These are phyloP conservation scores for Amanita fuliginea DNA, from an alignment of 768 basidiomycete species.

Conservation along the genomic window DNA sequence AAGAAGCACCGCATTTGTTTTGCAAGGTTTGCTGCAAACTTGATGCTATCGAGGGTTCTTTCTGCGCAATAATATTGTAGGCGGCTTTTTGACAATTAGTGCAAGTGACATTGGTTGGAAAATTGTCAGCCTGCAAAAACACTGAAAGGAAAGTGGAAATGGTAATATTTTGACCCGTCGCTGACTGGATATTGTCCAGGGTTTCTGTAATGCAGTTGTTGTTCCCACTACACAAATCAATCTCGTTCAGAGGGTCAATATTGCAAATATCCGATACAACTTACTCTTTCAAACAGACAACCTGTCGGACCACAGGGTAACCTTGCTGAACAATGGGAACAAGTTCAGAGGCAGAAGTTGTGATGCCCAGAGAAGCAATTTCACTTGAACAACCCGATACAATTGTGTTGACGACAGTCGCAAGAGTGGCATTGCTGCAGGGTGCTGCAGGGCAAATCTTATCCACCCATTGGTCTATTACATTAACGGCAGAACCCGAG, in stretches of 20 bases:
- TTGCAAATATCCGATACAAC: slow-evolving; percentile 14
- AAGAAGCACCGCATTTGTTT: slow-evolving; percentile 36
- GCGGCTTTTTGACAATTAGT: slow-evolving; percentile 41
- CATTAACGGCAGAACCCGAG: neutral
- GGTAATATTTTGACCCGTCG: slow-evolving; percentile 23
- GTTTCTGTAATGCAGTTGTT: slow-evolving; percentile 46
- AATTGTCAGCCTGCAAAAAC: slow-evolving; percentile 5
- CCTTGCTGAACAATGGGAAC: slow-evolving; percentile 32
- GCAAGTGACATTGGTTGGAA: slow-evolving; percentile 34
- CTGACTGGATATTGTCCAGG: slow-evolving; percentile 38
- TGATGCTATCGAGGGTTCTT: slow-evolving; percentile 24
- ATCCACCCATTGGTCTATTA: slow-evolving; percentile 4
- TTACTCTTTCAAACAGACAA: slow-evolving; percentile 58
- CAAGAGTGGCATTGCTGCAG: slow-evolving; percentile 52
- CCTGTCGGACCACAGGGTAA: slow-evolving; percentile 47
- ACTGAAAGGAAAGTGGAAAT: slow-evolving; percentile 19
- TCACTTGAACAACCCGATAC: slow-evolving; percentile 36
- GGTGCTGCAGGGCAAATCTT: slow-evolving; percentile 12
- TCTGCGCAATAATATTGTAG: slow-evolving; percentile 29
- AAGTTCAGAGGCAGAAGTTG: slow-evolving; percentile 15
- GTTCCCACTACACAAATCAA: slow-evolving; percentile 16
- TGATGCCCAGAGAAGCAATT: slow-evolving; percentile 17
- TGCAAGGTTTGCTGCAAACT: slow-evolving; percentile 18
- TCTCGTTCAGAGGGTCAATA: neutral
- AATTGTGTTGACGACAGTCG: slow-evolving; percentile 40